phyloP scores from a whole-genome alignment of 1,139 yeast genomes.

The Hyphopichia khmerensis region DNA sequence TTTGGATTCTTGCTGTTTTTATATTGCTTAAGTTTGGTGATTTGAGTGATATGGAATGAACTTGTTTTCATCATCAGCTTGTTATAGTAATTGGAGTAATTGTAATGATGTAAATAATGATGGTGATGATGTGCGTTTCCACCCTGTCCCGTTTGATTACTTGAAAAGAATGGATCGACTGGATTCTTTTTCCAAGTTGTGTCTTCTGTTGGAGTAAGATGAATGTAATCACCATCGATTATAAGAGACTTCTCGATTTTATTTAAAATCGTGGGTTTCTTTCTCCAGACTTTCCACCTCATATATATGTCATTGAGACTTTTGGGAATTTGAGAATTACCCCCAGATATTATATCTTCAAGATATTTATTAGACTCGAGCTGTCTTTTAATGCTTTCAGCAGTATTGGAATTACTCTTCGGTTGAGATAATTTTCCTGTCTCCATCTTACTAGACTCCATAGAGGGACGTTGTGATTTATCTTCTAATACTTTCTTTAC shows the following conservation, averaged over 20 bases:
- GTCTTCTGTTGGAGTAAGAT: slow-evolving; percentile 77
- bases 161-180: slow-evolving; percentile 25
- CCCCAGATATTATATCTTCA: slow-evolving; percentile 37
- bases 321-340: slow-evolving; percentile 33
- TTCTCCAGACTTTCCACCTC: slow-evolving; percentile 80
- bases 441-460: too few relatives aligned
- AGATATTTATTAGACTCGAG: slow-evolving; percentile 27
- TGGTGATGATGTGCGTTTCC: slow-evolving; percentile 24
- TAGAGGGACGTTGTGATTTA: slow-evolving; percentile 14
- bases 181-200: slow-evolving; percentile 51
- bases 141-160: slow-evolving; percentile 9
- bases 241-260: slow-evolving; percentile 83
- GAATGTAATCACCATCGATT: slow-evolving; percentile 90
- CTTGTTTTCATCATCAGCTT: slow-evolving; percentile 69
- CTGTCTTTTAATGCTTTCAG: slow-evolving; percentile 3
- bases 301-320: slow-evolving; percentile 41
- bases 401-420: neutral
- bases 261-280: slow-evolving; percentile 80
- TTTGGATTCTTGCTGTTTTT: slow-evolving; percentile 62
- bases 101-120: slow-evolving; percentile 54
- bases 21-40: slow-evolving; percentile 73
- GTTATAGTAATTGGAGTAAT: slow-evolving; percentile 40
- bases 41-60: slow-evolving; percentile 82
- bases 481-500: slow-evolving; percentile 19
- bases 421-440: neutral